These are phyloP conservation scores for Xylaria sp. DNA, from an alignment of 2,329 filamentous ascomycete genomes.

Conservation along the genomic window DNA sequence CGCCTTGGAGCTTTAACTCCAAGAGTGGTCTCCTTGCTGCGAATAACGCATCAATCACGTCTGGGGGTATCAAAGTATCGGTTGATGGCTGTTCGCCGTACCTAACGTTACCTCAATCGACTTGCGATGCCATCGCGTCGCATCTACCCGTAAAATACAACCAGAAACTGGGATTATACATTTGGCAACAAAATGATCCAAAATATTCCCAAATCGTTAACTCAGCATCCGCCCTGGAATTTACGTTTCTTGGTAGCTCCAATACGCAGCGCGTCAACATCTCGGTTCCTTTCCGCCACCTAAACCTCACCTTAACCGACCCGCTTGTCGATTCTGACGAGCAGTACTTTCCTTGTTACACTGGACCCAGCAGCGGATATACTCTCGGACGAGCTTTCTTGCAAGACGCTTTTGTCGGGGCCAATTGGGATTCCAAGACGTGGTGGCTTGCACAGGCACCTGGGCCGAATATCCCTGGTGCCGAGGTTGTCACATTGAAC, in stretches of 20 bases:
- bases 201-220: slow-evolving; percentile 53
- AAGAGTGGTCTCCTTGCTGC: slow-evolving; percentile 47
- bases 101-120: slow-evolving; percentile 54
- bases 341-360: slow-evolving; percentile 58
- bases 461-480: slow-evolving; percentile 50
- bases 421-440: slow-evolving; percentile 52
- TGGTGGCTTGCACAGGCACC: slow-evolving; percentile 57
- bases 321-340: slow-evolving; percentile 51
- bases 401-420: slow-evolving; percentile 59
- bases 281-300: slow-evolving; percentile 56
- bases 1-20: slow-evolving; percentile 52
- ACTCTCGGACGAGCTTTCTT: slow-evolving; percentile 58
- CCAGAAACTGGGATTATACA: slow-evolving; percentile 53
- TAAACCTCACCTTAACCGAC: slow-evolving; percentile 55
- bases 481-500: slow-evolving; percentile 40
- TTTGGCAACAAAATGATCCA: slow-evolving; percentile 53
- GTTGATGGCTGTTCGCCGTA: slow-evolving; percentile 55
- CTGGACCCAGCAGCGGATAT: slow-evolving; percentile 43
- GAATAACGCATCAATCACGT: slow-evolving; percentile 45
- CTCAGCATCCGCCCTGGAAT: slow-evolving; percentile 56
- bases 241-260: slow-evolving; percentile 52
- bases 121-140: slow-evolving; percentile 54
- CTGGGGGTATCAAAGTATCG: slow-evolving; percentile 47
- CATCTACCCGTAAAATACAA: slow-evolving; percentile 54
- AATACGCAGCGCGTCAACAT: slow-evolving; percentile 53